Evolutionary conservation across 352 stramenopile genomes (phyloP).

Genomic region (Phytophthora boehmeriae): DNA sequence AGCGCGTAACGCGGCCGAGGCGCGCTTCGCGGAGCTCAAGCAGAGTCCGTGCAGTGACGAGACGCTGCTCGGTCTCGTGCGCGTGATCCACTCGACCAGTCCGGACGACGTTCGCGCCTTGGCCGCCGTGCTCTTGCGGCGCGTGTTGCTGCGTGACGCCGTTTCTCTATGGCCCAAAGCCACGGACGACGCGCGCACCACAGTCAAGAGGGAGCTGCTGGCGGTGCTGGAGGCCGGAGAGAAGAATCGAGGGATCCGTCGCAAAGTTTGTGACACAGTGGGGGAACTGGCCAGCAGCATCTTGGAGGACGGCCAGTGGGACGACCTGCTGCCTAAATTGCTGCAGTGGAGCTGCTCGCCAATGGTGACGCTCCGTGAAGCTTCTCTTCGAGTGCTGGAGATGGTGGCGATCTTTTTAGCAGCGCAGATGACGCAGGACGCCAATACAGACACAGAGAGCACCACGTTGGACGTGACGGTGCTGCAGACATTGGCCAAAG

Average conservation of each 20-base stretch:
- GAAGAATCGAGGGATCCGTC: constrained; percentile 75
- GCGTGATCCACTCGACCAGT: constrained; percentile 59
- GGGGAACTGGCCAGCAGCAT: constrained; percentile 81
- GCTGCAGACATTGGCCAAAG: constrained; percentile 52
- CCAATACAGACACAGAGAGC: constrained; percentile 23
- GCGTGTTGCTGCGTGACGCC: constrained; percentile 77
- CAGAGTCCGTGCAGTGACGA: constrained; percentile 54
- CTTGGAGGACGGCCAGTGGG: constrained; percentile 82
- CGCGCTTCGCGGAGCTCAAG: constrained; percentile 66
- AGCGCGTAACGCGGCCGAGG: constrained; percentile 70
- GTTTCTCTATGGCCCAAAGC: constrained; percentile 80
- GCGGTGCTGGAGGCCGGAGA: constrained; percentile 61
- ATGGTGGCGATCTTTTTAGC: constrained; percentile 84
- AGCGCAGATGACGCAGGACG: constrained; percentile 50
- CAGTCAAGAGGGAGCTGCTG: constrained; percentile 71
- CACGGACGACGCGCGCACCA: constrained; percentile 41
- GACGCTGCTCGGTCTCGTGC: constrained; percentile 58
- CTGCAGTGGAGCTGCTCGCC: constrained; percentile 59
- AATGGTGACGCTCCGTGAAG: constrained; percentile 66
- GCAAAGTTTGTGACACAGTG: constrained; percentile 86
- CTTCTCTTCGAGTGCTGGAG: constrained; percentile 75
- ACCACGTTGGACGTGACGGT: constrained; percentile 53
- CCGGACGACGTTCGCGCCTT: constrained; percentile 75
- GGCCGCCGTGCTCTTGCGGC: constrained; percentile 74
- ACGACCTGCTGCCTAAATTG: constrained; percentile 71